A percentile compares a stretch with the other conserved stretches of the same genome.
Conservation (phyloP, 768 basidiomycete species). For the Xerocomus brunneocitrinus region DNA sequence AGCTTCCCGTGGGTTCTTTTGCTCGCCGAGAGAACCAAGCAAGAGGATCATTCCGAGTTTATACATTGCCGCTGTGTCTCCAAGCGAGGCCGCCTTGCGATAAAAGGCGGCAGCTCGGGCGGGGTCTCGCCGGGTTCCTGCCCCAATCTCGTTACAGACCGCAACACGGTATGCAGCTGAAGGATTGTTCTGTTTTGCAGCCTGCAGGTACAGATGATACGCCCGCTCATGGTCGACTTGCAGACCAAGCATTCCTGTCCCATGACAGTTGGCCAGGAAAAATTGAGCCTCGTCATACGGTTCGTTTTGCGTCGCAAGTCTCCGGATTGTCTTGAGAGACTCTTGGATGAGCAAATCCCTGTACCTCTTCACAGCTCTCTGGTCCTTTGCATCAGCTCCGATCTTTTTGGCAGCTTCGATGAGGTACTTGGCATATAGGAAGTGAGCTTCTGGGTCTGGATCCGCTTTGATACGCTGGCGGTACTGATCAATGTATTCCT, state of each 20-base stretch:
- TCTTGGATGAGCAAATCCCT: conserved; percentile 84
- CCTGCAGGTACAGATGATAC: conserved; percentile 95
- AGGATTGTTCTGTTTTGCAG: conserved; percentile 94
- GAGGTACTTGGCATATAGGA: conserved; percentile 96
- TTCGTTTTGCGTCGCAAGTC: conserved; percentile 87
- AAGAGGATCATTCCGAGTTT: conserved; percentile 99
- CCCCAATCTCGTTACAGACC: conserved; percentile 98
- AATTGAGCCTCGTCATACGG: conserved; percentile 97
- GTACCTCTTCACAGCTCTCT: conserved; percentile 85
- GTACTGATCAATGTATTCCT: conserved; percentile 96
- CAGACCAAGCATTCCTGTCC: conserved; percentile 92
- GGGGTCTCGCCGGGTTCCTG: conserved; percentile 87
- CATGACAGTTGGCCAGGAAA: conserved; percentile 95
- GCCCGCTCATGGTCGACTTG: conserved; percentile 97
- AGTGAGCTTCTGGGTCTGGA: conserved; percentile 97
- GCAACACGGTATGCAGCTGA: conserved; percentile 95
- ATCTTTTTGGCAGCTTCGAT: conserved; percentile 97
- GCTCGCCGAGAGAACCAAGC: conserved; percentile 77
- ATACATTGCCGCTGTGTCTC: conserved; percentile 98
- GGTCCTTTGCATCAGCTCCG: conserved; percentile 65
- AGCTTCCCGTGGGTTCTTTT: conserved; percentile 84
- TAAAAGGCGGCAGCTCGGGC: conserved; percentile 92
- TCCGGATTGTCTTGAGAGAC: conserved; percentile 86
- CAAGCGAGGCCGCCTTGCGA: conserved; percentile 91
- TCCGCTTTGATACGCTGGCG: conserved; percentile 95